These are phyloP conservation scores for Stramenopiles sp. DNA, from an alignment of 352 stramenopile species.

Conservation along the genomic window DNA sequence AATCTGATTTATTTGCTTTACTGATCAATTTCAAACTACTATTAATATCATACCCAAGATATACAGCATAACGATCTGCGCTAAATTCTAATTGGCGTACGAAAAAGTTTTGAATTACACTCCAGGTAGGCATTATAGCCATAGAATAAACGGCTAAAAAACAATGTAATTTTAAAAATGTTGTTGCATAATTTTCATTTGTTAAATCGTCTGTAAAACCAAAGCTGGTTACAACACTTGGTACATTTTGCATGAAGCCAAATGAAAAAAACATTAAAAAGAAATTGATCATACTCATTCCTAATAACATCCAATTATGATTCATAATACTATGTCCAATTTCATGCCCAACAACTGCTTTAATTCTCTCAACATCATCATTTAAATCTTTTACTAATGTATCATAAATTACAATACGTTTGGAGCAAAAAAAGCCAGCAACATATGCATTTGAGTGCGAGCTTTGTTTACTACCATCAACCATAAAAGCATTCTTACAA, in stretches of 20 bases:
- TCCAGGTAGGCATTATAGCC: neutral
- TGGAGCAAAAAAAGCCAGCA: neutral
- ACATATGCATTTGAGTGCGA: neutral
- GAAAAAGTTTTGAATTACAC: neutral
- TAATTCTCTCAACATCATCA: neutral
- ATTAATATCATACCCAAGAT: slow-evolving; percentile 2
- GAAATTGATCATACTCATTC: neutral
- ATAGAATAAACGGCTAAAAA: neutral
- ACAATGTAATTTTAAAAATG: neutral
- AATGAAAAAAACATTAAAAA: neutral
- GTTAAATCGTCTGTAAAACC: neutral
- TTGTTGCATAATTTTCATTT: no score
- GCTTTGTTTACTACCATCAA: neutral
- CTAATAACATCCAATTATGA: neutral
- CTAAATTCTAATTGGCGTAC: neutral
- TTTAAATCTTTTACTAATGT: neutral
- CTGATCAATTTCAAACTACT: no score
- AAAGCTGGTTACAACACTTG: neutral
- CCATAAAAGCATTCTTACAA: neutral
- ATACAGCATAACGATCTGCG: neutral
- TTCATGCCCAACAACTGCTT: neutral
- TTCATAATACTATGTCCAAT: neutral
- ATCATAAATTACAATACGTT: slow-evolving; percentile 2
- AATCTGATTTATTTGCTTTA: no score
- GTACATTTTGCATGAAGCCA: neutral